Evolutionary conservation across 2,329 filamentous ascomycete species (phyloP).

Genomic region (Scleromitrula shiraiana): DNA sequence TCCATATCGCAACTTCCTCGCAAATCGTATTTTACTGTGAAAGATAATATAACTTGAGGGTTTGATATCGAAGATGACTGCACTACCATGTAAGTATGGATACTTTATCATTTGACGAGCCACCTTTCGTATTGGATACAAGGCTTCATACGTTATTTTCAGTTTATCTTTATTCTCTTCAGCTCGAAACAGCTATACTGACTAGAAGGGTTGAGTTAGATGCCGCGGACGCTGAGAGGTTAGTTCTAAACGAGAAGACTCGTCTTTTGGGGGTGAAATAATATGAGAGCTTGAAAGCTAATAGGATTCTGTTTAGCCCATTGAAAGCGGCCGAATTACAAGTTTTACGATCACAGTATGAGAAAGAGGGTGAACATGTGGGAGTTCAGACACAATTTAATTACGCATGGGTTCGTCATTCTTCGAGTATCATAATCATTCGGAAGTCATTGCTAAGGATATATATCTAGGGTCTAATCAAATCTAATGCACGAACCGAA

Average conservation of each 20-base stretch:
- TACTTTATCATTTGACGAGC: too few species aligned
- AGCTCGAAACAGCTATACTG: constrained; percentile 25
- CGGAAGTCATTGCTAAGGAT: neutral
- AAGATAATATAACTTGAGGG: constrained; percentile 1
- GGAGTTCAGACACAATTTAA: constrained; percentile 99
- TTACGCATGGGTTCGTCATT: constrained; percentile 78
- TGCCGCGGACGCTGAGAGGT: constrained; percentile 96
- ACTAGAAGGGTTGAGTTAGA: constrained; percentile 47
- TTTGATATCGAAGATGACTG: constrained; percentile 21
- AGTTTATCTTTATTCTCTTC: constrained; percentile 21
- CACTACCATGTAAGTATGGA: constrained; percentile 32
- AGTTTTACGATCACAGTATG: constrained; percentile 87
- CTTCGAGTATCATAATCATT: neutral
- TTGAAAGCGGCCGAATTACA: constrained; percentile 87
- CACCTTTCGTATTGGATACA: constrained; percentile 24
- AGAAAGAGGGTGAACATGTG: constrained; percentile 95
- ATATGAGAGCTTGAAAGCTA: constrained; percentile 7
- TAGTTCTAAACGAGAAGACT: constrained; percentile 22
- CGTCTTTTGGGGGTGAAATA: neutral
- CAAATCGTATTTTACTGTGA: neutral
- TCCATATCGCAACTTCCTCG: constrained; percentile 16
- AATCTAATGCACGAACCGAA: constrained; percentile 74
- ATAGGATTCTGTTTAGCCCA: constrained; percentile 52
- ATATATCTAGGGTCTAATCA: constrained; percentile 72
- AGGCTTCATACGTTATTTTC: constrained; percentile 20